These are phyloP conservation scores for Dunaliella primolecta DNA, from an alignment of 139 green algal species.

Conservation along the genomic window DNA sequence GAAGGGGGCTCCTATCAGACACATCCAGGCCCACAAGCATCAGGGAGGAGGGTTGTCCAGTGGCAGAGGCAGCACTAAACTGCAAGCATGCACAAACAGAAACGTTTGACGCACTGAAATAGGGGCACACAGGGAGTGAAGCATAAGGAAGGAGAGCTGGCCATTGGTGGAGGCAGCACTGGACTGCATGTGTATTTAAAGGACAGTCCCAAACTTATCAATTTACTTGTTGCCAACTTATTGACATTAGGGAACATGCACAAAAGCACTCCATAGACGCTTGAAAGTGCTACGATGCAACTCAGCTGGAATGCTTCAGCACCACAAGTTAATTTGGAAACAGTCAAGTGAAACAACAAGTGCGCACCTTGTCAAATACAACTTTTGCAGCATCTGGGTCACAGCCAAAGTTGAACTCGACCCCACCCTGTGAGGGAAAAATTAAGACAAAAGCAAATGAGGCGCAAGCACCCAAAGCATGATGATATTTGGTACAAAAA, in stretches of 20 bases:
- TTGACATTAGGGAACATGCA: background rate
- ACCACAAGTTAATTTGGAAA: background rate
- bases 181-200: background rate
- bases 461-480: too few relatives aligned
- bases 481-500: too few relatives aligned
- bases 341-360: background rate
- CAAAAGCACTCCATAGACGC: background rate
- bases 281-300: too few relatives aligned
- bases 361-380: conserved; percentile 32
- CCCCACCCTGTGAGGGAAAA: background rate
- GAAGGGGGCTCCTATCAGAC: background rate
- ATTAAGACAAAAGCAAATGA: background rate
- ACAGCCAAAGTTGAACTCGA: conserved; percentile 47
- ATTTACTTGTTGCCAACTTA: background rate
- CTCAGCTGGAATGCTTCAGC: too few relatives aligned
- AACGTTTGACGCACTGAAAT: background rate
- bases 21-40: background rate
- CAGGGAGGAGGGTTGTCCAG: background rate
- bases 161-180: background rate
- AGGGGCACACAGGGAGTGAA: background rate
- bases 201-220: background rate
- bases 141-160: background rate
- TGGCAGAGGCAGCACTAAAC: background rate
- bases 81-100: background rate
- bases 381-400: conserved; percentile 41